phyloP scores from a whole-genome alignment of 2,329 filamentous ascomycete genomes.

The Sphaerostilbella broomeana region DNA sequence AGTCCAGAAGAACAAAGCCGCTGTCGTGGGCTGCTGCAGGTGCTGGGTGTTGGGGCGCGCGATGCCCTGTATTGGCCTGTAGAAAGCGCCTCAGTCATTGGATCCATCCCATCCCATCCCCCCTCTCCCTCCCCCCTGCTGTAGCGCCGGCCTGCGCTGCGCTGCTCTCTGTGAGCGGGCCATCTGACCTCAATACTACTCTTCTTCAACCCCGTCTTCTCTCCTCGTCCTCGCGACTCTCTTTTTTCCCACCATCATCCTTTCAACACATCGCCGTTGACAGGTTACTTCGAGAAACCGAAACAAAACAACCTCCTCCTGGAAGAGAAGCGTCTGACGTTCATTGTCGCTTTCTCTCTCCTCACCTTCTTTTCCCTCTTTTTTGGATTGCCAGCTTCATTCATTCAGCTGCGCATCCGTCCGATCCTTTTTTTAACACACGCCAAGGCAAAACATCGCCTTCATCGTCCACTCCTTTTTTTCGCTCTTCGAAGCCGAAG shows the following conservation, averaged over 20 bases:
- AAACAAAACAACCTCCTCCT: slow-evolving; percentile 9
- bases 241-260: slow-evolving; percentile 1
- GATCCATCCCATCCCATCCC: no score
- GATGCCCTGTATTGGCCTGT: no score
- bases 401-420: slow-evolving; percentile 32
- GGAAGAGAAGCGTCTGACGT: slow-evolving; percentile 11
- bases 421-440: slow-evolving; percentile 21
- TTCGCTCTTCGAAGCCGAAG: not conserved
- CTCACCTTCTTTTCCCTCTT: slow-evolving; percentile 19
- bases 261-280: slow-evolving; percentile 15
- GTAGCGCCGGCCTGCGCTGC: slow-evolving; percentile 2
- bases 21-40: slow-evolving; percentile 5
- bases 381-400: slow-evolving; percentile 26
- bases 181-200: not conserved
- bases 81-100: no score
- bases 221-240: slow-evolving; percentile 1
- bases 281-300: no score
- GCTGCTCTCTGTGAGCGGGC: slow-evolving; percentile 3
- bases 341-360: slow-evolving; percentile 17
- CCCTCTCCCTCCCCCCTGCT: no score
- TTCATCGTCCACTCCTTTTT: slow-evolving; percentile 10
- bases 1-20: no score
- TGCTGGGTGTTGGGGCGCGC: no score
- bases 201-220: slow-evolving; percentile 3
- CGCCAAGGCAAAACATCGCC: slow-evolving; percentile 10